Conservation (phyloP, 805 yeast genomes). For the Ogataea sp. region DNA sequence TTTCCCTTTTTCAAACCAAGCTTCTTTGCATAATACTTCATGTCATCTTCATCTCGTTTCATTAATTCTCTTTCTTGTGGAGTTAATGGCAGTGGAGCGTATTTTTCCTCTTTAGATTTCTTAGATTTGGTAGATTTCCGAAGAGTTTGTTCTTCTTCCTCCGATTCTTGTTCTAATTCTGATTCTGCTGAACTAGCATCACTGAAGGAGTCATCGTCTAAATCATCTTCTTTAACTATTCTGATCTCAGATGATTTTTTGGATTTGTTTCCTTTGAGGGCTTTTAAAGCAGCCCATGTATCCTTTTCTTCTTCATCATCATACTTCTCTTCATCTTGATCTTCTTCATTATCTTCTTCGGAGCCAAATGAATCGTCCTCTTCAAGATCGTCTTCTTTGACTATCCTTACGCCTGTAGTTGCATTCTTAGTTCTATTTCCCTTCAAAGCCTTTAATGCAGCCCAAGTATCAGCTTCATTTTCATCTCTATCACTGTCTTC, state of each 20-base stretch:
- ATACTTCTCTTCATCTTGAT: slow-evolving; percentile 11
- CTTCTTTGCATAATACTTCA: slow-evolving; percentile 70
- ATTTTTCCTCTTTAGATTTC: slow-evolving; percentile 4
- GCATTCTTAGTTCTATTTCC: slow-evolving; percentile 12
- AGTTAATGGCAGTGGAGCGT: slow-evolving; percentile 11
- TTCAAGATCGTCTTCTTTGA: slow-evolving; percentile 11
- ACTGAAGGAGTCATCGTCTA: slow-evolving; percentile 15
- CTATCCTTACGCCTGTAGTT: slow-evolving; percentile 19
- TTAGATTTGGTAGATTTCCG: slow-evolving; percentile 5
- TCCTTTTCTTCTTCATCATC: slow-evolving; percentile 15
- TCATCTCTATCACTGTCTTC: slow-evolving; percentile 12
- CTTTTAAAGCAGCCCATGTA: slow-evolving; percentile 10
- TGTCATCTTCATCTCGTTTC: slow-evolving; percentile 64
- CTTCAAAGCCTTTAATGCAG: slow-evolving; percentile 17
- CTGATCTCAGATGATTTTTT: slow-evolving; percentile 5
- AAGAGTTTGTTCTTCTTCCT: slow-evolving; percentile 12
- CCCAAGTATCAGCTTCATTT: slow-evolving; percentile 19
- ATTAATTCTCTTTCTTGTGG: slow-evolving; percentile 41
- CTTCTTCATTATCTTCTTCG: slow-evolving; percentile 12
- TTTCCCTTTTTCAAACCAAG: slow-evolving; percentile 49
- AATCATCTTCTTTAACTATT: slow-evolving; percentile 13
- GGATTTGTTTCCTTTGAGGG: slow-evolving; percentile 19
- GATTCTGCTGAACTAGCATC: slow-evolving; percentile 5
- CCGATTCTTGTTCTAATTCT: slow-evolving; percentile 7
- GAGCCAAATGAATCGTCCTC: slow-evolving; percentile 16